phyloP scores from a whole-genome alignment of 2,329 filamentous ascomycete genomes.

The Nemania sp. region DNA sequence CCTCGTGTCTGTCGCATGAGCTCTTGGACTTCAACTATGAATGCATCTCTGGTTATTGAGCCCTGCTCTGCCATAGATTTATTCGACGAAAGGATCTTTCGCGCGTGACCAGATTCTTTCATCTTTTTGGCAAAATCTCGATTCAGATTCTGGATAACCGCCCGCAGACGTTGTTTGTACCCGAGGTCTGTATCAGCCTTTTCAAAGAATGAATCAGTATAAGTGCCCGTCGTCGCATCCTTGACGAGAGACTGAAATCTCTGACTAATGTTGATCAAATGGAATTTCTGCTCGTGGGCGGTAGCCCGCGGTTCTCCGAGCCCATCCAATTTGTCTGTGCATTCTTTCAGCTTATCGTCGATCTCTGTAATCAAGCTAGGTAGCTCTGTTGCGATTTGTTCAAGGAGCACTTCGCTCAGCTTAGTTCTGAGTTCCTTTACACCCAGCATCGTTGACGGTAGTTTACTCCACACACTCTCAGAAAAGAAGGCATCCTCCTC shows the following conservation, averaged over 20 bases:
- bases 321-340: background rate
- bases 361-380: conserved; percentile 61
- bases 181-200: conserved; percentile 48
- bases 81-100: conserved; percentile 4
- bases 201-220: conserved; percentile 64
- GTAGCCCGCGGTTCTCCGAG: conserved; percentile 64
- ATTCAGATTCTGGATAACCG: conserved; percentile 64
- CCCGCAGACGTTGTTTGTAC: conserved; percentile 62
- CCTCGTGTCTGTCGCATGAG: conserved; percentile 60
- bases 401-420: conserved; percentile 63
- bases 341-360: conserved; percentile 44
- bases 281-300: conserved; percentile 59
- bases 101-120: conserved; percentile 52
- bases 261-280: conserved; percentile 61
- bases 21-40: conserved; percentile 55
- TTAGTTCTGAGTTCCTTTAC: conserved; percentile 60
- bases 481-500: conserved; percentile 60
- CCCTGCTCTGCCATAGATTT: background rate
- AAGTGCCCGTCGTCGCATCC: conserved; percentile 62
- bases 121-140: conserved; percentile 61
- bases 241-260: conserved; percentile 58
- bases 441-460: conserved; percentile 57
- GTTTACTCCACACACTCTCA: conserved; percentile 53
- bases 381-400: conserved; percentile 61
- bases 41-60: conserved; percentile 51